Conservation (phyloP, 768 basidiomycete species). For the Xanthoconium purpureum region DNA sequence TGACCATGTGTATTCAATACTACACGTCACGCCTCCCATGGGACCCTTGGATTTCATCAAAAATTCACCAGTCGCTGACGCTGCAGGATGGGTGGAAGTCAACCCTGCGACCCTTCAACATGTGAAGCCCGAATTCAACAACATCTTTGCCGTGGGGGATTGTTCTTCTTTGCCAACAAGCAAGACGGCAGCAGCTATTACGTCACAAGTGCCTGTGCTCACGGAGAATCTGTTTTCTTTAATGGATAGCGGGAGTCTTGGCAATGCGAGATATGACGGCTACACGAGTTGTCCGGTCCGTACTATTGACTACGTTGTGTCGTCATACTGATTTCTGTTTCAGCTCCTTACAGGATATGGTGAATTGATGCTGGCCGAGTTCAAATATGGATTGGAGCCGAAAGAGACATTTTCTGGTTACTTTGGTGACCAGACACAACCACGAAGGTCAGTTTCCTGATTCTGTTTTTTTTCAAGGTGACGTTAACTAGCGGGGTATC, state of each 20-base stretch:
- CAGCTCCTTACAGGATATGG: slow-evolving; percentile 82
- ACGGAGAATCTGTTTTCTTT: slow-evolving; percentile 82
- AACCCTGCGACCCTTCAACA: slow-evolving; percentile 79
- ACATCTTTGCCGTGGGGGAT: slow-evolving; percentile 92
- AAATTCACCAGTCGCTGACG: slow-evolving; percentile 72
- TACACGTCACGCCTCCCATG: slow-evolving; percentile 92
- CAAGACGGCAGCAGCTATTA: slow-evolving; percentile 95
- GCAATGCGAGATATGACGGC: slow-evolving; percentile 76
- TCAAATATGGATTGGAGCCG: slow-evolving; percentile 87
- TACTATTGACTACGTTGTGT: slow-evolving; percentile 5
- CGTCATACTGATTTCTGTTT: background rate
- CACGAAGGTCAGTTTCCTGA: slow-evolving; percentile 50
- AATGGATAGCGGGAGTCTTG: slow-evolving; percentile 68
- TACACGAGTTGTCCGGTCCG: slow-evolving; percentile 86
- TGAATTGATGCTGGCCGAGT: slow-evolving; percentile 84
- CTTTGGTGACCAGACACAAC: slow-evolving; percentile 73
- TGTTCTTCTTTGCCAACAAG: slow-evolving; percentile 89
- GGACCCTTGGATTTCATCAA: slow-evolving; percentile 82
- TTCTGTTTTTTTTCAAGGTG: background rate
- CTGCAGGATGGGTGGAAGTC: slow-evolving; percentile 87
- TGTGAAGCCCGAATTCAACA: slow-evolving; percentile 71
- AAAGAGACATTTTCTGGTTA: slow-evolving; percentile 77
- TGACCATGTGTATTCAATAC: slow-evolving; percentile 72
- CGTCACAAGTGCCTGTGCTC: slow-evolving; percentile 85
- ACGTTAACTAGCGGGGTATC: slow-evolving; percentile 4